A percentile compares a stretch with the other conserved stretches of the same genome.
phyloP scores from a whole-genome alignment of 345 rosid genomes.

The Eucalyptus coolabah region DNA sequence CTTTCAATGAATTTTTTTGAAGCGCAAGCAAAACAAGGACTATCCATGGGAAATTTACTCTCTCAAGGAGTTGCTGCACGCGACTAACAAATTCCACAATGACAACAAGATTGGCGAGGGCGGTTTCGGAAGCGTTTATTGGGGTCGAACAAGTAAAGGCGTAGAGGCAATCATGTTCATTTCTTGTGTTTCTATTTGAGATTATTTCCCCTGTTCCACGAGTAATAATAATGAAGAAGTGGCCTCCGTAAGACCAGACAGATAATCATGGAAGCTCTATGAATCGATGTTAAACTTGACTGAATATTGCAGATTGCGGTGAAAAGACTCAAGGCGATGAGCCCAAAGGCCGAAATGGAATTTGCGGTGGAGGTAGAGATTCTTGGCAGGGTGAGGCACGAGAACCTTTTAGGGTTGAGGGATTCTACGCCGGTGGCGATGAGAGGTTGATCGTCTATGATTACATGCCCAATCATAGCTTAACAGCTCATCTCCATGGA shows the following conservation, averaged over 20 bases:
- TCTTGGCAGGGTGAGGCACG: constrained; percentile 59
- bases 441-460: constrained; percentile 63
- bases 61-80: constrained; percentile 44
- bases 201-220: neutral
- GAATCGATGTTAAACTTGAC: neutral
- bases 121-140: constrained; percentile 56
- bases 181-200: neutral
- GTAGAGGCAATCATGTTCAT: constrained; percentile 22
- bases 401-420: constrained; percentile 51
- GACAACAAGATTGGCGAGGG: constrained; percentile 72
- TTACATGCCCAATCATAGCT: constrained; percentile 66
- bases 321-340: constrained; percentile 55
- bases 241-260: neutral
- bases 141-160: constrained; percentile 65
- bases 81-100: constrained; percentile 51
- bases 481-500: constrained; percentile 57
- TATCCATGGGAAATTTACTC: constrained; percentile 49
- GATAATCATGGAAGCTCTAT: neutral
- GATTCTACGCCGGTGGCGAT: constrained; percentile 56
- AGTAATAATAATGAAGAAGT: neutral
- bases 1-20: neutral
- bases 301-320: constrained; percentile 39
- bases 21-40: constrained; percentile 7
- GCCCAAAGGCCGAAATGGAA: constrained; percentile 59
- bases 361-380: constrained; percentile 71